Evolutionary conservation across 768 basidiomycete genomes (phyloP).

Genomic region (Boletus patriciae): DNA sequence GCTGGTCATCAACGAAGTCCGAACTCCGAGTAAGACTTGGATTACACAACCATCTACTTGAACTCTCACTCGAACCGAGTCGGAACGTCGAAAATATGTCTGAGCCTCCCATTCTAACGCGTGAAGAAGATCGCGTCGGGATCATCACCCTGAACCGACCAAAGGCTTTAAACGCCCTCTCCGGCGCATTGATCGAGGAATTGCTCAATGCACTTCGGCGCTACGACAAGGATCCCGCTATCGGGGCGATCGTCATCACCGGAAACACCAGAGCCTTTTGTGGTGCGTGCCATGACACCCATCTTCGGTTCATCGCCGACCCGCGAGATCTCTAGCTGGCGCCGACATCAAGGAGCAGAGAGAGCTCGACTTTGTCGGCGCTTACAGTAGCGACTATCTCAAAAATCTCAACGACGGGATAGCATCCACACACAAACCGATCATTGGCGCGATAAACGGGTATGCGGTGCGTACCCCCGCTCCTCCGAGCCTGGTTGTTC

Average conservation of each 20-base stretch:
- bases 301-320: background rate
- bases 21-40: too few species aligned
- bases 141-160: constrained; percentile 85
- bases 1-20: too few species aligned
- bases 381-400: constrained; percentile 48
- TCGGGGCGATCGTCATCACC: constrained; percentile 89
- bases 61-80: background rate
- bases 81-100: constrained; percentile 22
- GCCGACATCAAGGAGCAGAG: constrained; percentile 99
- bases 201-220: constrained; percentile 71
- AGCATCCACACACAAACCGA: constrained; percentile 72
- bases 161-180: constrained; percentile 84
- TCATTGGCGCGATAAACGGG: constrained; percentile 92
- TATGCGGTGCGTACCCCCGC: constrained; percentile 57
- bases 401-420: constrained; percentile 44
- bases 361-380: constrained; percentile 61
- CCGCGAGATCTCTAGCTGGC: constrained; percentile 49
- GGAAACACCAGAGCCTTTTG: constrained; percentile 83
- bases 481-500: background rate
- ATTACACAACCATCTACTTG: background rate
- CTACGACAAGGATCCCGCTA: constrained; percentile 63
- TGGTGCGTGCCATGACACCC: constrained; percentile 1
- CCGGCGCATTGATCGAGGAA: constrained; percentile 72
- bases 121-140: constrained; percentile 25
- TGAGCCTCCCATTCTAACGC: constrained; percentile 23